These are phyloP conservation scores for Coniochaeta prunicola DNA, from an alignment of 2,329 filamentous ascomycete genomes.

Conservation along the genomic window DNA sequence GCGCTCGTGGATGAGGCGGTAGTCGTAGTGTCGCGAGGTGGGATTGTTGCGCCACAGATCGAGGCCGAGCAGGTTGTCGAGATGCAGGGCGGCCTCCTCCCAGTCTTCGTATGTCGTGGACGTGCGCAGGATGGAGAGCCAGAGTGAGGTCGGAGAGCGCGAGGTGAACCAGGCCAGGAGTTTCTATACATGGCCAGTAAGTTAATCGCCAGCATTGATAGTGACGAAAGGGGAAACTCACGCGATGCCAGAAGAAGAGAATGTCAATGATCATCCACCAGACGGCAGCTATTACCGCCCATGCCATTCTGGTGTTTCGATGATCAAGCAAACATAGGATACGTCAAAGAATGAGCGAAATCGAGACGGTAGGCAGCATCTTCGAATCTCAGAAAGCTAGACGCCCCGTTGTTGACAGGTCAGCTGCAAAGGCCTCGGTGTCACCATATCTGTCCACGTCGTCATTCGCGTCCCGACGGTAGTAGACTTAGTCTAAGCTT, in stretches of 20 bases:
- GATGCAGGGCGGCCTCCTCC: constrained; percentile 73
- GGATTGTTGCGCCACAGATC: constrained; percentile 82
- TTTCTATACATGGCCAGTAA: constrained; percentile 46
- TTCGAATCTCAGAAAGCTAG: background rate
- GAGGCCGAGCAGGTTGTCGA: constrained; percentile 76
- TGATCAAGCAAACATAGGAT: background rate
- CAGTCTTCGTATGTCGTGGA: constrained; percentile 75
- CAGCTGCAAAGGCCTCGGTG: background rate
- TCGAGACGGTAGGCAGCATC: background rate
- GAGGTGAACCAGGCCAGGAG: constrained; percentile 59
- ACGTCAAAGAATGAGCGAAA: background rate
- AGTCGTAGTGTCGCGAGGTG: constrained; percentile 77
- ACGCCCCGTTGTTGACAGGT: background rate
- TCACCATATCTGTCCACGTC: background rate
- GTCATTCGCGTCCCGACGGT: background rate
- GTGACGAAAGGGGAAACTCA: constrained; percentile 23
- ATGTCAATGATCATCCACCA: constrained; percentile 56
- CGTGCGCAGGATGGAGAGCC: constrained; percentile 57
- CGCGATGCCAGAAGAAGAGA: constrained; percentile 54
- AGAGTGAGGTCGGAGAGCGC: constrained; percentile 56
- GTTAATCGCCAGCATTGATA: constrained; percentile 7
- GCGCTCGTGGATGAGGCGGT: constrained; percentile 72
- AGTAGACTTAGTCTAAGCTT: background rate
- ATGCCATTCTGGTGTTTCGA: background rate
- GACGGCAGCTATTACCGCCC: constrained; percentile 34